phyloP scores from a whole-genome alignment of 176 grass and related monocot species.

The Zizania latifolia region DNA sequence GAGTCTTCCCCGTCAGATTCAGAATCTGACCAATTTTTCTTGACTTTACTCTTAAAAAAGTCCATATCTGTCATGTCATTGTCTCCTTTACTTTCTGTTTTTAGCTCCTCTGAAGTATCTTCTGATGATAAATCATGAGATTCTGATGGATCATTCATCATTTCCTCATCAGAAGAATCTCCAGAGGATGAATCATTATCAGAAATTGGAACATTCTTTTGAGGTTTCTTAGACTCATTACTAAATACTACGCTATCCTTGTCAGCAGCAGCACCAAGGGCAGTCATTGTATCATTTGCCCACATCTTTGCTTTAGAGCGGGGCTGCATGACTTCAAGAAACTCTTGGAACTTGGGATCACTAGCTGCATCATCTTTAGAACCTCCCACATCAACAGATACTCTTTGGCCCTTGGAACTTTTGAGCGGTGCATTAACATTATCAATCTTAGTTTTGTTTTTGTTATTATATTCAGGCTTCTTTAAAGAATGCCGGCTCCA shows the following conservation, averaged over 20 bases:
- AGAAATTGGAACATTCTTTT: constrained; percentile 4
- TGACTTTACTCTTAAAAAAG: constrained; percentile 93
- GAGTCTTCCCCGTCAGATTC: constrained; percentile 66
- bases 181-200: constrained; percentile 34
- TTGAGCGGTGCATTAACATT: neutral
- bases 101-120: constrained; percentile 23
- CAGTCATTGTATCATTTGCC: constrained; percentile 67
- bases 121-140: constrained; percentile 24
- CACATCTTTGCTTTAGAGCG: constrained; percentile 85
- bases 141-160: constrained; percentile 18
- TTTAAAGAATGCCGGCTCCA: constrained; percentile 83
- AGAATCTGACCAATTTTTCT: constrained; percentile 89
- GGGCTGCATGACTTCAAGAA: constrained; percentile 88
- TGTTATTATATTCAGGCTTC: constrained; percentile 33
- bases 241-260: constrained; percentile 33
- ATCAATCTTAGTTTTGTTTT: constrained; percentile 27
- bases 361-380: constrained; percentile 31
- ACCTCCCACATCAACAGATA: constrained; percentile 19
- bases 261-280: constrained; percentile 17
- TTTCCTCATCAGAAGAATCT: constrained; percentile 32
- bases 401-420: constrained; percentile 39
- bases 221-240: constrained; percentile 32
- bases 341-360: constrained; percentile 76
- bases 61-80: constrained; percentile 60
- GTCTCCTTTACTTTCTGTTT: constrained; percentile 31